Evolutionary conservation across 352 stramenopile genomes (phyloP).

Genomic region (Globisporangium spinosum): DNA sequence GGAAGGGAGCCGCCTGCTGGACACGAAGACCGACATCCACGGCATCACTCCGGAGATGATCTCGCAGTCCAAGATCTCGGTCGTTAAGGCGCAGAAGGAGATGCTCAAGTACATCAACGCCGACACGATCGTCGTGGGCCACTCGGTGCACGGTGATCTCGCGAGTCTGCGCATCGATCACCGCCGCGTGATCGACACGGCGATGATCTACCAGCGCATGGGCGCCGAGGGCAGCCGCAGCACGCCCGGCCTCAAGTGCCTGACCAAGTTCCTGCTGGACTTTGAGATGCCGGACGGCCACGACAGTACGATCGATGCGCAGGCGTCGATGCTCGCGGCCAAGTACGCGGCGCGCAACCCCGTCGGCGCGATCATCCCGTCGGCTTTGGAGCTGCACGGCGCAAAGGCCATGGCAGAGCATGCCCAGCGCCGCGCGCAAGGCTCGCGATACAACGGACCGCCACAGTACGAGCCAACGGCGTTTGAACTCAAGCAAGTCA

Average conservation of each 20-base stretch:
- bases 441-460: slow-evolving; percentile 28
- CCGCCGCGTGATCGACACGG: slow-evolving; percentile 77
- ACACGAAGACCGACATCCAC: slow-evolving; percentile 85
- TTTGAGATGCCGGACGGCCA: slow-evolving; percentile 85
- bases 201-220: slow-evolving; percentile 74
- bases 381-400: slow-evolving; percentile 56
- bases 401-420: slow-evolving; percentile 21
- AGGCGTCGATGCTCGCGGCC: slow-evolving; percentile 83
- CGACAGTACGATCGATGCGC: slow-evolving; percentile 83
- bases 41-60: slow-evolving; percentile 75
- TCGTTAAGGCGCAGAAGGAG: slow-evolving; percentile 72
- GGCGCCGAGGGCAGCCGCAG: slow-evolving; percentile 25
- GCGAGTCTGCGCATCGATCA: slow-evolving; percentile 74
- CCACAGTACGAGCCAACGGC: slow-evolving; percentile 39
- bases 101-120: slow-evolving; percentile 81
- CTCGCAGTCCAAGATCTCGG: slow-evolving; percentile 64
- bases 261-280: slow-evolving; percentile 76
- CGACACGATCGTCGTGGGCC: slow-evolving; percentile 82
- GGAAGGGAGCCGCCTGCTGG: slow-evolving; percentile 46
- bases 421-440: background rate
- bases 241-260: slow-evolving; percentile 65
- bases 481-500: slow-evolving; percentile 26
- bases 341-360: slow-evolving; percentile 67
- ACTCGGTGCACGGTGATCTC: slow-evolving; percentile 78
- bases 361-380: slow-evolving; percentile 65